phyloP scores from a whole-genome alignment of 2,329 filamentous ascomycete species.

The Dryadomyces quercivorus region DNA sequence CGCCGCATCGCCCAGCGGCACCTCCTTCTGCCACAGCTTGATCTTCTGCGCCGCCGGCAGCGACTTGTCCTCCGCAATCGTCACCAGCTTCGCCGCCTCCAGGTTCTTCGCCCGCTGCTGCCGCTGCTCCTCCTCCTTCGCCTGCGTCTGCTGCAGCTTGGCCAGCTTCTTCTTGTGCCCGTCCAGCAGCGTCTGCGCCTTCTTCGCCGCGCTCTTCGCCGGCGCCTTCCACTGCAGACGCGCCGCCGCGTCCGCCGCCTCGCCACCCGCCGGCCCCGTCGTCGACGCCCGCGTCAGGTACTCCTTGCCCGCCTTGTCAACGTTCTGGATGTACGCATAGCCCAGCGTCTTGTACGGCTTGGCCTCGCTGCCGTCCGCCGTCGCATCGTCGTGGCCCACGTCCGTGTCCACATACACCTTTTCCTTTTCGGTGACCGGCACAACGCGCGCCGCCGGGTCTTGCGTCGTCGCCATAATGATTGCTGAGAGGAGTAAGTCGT shows the following conservation, averaged over 20 bases:
- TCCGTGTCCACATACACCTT: slow-evolving; percentile 72
- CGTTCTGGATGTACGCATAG: slow-evolving; percentile 63
- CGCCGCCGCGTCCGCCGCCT: slow-evolving; percentile 50
- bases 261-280: slow-evolving; percentile 44
- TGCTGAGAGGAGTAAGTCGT: no score
- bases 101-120: slow-evolving; percentile 56
- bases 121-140: slow-evolving; percentile 60
- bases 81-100: slow-evolving; percentile 72
- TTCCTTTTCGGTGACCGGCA: slow-evolving; percentile 26
- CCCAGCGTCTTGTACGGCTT: slow-evolving; percentile 73
- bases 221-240: slow-evolving; percentile 67
- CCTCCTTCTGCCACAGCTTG: slow-evolving; percentile 36
- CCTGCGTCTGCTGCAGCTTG: slow-evolving; percentile 62
- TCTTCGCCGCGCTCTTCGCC: slow-evolving; percentile 76
- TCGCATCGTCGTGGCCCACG: slow-evolving; percentile 56
- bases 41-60: slow-evolving; percentile 66
- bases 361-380: slow-evolving; percentile 54
- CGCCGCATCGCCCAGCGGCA: slow-evolving; percentile 33
- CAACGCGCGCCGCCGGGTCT: slow-evolving; percentile 30
- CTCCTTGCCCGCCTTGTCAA: slow-evolving; percentile 37
- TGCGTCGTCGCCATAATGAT: not conserved
- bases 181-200: slow-evolving; percentile 63
- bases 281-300: slow-evolving; percentile 60
- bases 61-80: slow-evolving; percentile 58
- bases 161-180: slow-evolving; percentile 73